phyloP scores from a whole-genome alignment of 805 yeast species.

The Saccharomycopsis javanensis region DNA sequence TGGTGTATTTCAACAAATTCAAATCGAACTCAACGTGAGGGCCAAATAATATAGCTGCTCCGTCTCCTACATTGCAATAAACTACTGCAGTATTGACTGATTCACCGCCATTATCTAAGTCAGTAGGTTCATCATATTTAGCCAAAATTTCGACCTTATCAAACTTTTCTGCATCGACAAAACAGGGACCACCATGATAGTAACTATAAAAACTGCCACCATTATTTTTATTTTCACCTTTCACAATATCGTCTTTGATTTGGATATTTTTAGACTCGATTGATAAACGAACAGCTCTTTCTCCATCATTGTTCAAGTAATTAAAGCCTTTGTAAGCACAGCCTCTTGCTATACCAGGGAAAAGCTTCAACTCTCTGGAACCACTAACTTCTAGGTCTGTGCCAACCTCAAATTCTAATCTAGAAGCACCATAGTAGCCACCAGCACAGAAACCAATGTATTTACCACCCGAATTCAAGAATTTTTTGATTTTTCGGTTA shows the following conservation, averaged over 20 bases:
- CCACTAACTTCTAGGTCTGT: slow-evolving; percentile 73
- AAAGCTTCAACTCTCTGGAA: slow-evolving; percentile 68
- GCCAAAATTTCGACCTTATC: slow-evolving; percentile 66
- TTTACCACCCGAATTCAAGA: slow-evolving; percentile 69
- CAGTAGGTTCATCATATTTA: slow-evolving; percentile 44
- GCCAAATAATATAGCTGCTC: slow-evolving; percentile 70
- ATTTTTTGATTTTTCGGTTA: slow-evolving; percentile 48
- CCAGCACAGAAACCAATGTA: slow-evolving; percentile 94
- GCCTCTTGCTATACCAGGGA: slow-evolving; percentile 78
- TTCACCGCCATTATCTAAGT: slow-evolving; percentile 33
- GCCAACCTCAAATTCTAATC: slow-evolving; percentile 81
- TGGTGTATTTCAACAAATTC: slow-evolving; percentile 32
- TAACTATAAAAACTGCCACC: slow-evolving; percentile 29
- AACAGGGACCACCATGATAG: slow-evolving; percentile 86
- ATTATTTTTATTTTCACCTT: neutral
- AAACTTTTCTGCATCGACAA: slow-evolving; percentile 60
- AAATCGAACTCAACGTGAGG: slow-evolving; percentile 85
- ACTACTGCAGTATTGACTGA: slow-evolving; percentile 58
- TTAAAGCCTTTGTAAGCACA: slow-evolving; percentile 71
- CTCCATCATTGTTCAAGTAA: slow-evolving; percentile 70
- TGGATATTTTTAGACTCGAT: slow-evolving; percentile 30
- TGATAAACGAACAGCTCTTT: slow-evolving; percentile 44
- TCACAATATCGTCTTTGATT: slow-evolving; percentile 23
- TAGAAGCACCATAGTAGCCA: slow-evolving; percentile 68
- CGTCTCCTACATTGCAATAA: slow-evolving; percentile 57